Conservation (phyloP, 345 rosid genomes). For the Salix caprea region DNA sequence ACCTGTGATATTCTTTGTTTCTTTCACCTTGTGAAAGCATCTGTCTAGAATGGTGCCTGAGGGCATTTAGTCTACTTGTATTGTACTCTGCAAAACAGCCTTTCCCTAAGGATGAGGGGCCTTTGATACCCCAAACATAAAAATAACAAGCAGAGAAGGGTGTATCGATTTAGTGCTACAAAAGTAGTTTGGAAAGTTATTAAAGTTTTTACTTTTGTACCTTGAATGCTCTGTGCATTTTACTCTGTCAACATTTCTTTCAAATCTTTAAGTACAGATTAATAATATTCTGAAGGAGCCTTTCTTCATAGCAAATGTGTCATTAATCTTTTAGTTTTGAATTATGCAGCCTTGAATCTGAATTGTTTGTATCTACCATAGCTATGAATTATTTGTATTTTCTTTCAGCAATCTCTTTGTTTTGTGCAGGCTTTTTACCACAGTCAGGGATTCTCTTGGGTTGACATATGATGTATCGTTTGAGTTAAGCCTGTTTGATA, state of each 20-base stretch:
- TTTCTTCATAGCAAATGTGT: background rate
- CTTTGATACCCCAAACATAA: background rate
- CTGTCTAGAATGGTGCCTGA: background rate
- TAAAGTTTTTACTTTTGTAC: background rate
- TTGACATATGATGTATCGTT: constrained; percentile 97
- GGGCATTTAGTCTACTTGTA: background rate
- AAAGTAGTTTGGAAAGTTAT: background rate
- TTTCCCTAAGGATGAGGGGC: background rate
- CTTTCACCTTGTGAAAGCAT: background rate
- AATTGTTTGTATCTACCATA: background rate
- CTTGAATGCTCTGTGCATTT: background rate
- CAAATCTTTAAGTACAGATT: too few relatives aligned
- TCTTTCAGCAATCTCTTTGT: background rate
- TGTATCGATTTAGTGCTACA: background rate
- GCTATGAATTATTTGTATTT: background rate
- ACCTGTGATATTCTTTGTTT: background rate
- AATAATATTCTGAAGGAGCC: too few relatives aligned
- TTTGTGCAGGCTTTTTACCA: constrained; percentile 84
- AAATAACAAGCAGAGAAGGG: background rate
- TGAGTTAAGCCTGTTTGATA: constrained; percentile 91
- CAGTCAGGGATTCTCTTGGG: constrained; percentile 99
- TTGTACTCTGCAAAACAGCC: background rate
- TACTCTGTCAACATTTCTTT: background rate
- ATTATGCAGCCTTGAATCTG: background rate
- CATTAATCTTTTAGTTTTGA: background rate